Base-by-base conservation (phyloP, 2,329 filamentous ascomycete genomes). In the Phaeosphaeriaceae sp. region DNA sequence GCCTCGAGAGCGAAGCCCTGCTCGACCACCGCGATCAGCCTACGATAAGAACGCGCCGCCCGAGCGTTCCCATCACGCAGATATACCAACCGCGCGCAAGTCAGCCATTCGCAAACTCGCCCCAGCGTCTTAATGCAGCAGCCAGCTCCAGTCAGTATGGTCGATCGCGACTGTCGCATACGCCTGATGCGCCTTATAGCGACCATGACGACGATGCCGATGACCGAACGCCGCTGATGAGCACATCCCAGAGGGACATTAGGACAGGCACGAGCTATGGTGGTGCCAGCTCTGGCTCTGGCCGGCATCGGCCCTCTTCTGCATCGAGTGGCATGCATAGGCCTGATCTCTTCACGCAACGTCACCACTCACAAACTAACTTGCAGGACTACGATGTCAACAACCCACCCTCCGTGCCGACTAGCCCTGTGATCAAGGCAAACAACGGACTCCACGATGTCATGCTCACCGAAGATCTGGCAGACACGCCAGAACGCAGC, bases 1-100 rank as follows among this genome's bases (percentile, higher is more conserved):
- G 94, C 76, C 81, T 98, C 62, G 94, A 97, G 66, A 97, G 93
- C 76, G 90, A 96, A 73, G 89, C 87, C 7, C 81, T 98, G 66
- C 81, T 98, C 19, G 94, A 98, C 78, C 94, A 98, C 77, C 87
- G 92, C 88, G 81, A 82, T 42, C 79, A 82, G 47, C 70, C 71
- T 9, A 74, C 77, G 6, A 66, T 79, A 21, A 71, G 78, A 51
- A 69, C 78, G 7, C 76, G 82, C 51, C 75, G 81, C 19, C 74
- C 78, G 49, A 83, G 80, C 66, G 73, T 82, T 22, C 78, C 79
- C 55, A 67, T 78, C 36, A 63, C 71, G 21, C 66, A 66, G 42
- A 67, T 74, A 25, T 73, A 67, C 55, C 65, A 65, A 40, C 66
- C 68, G 31, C 70, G 74, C 17, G 51, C 64, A 9, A 75, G 65